Percentiles rank a stretch among this genome's conserved stretches.
Evolutionary conservation across 768 basidiomycete species (phyloP).

Genomic region (Tricholoma matsutake): DNA sequence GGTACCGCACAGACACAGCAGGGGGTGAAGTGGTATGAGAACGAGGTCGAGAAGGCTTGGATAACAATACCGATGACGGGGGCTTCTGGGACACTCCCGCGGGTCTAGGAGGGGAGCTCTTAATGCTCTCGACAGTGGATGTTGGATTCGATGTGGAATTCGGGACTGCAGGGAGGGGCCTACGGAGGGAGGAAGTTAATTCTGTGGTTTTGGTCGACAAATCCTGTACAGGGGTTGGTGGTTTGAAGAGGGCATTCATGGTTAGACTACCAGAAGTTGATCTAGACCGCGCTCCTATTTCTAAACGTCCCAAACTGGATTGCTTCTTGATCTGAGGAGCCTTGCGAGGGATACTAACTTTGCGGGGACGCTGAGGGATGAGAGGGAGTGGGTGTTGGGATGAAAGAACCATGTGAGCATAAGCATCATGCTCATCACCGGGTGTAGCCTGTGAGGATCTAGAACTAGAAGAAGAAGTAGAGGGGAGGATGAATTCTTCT

Average conservation of each 20-base stretch:
- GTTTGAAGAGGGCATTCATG: conserved; percentile 10
- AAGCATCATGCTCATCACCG: conserved; percentile 16
- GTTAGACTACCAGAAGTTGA: conserved; percentile 4
- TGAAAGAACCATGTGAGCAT: conserved; percentile 18
- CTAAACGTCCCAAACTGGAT: conserved; percentile 24
- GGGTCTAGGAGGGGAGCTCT: conserved; percentile 6
- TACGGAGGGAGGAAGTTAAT: conserved; percentile 6
- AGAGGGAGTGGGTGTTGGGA: conserved; percentile 14
- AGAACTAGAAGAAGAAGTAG: conserved; percentile 9
- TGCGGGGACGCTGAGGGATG: conserved; percentile 10
- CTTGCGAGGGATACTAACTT: conserved; percentile 21
- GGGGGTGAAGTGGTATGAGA: conserved; percentile 11
- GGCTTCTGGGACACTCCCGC: background rate
- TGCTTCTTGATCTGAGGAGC: conserved; percentile 23
- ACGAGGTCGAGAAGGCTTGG: conserved; percentile 10
- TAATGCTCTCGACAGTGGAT: conserved; percentile 12
- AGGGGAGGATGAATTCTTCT: conserved; percentile 14
- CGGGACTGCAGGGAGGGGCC: conserved; percentile 24
- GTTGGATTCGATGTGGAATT: conserved; percentile 2
- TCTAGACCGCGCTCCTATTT: conserved; percentile 24
- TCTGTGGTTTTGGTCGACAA: conserved; percentile 11
- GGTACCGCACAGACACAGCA: conserved; percentile 24
- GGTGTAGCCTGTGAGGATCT: conserved; percentile 5
- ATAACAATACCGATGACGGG: conserved; percentile 10
- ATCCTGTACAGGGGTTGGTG: conserved; percentile 19